Conservation (phyloP, 768 basidiomycete genomes). For the Megacollybia marginata region DNA sequence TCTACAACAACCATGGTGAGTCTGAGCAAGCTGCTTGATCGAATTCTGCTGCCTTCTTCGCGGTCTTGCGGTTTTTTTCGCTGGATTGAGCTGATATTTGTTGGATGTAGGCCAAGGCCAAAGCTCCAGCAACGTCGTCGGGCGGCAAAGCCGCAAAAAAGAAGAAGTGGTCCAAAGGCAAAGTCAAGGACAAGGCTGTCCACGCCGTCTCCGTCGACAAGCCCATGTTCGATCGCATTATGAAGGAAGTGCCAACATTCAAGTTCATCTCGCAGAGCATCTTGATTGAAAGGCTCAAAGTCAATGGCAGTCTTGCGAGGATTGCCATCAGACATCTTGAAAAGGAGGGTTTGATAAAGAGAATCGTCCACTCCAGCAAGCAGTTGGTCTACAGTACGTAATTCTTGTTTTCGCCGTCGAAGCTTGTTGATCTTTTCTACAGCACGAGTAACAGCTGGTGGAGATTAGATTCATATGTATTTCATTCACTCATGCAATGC, state of each 20-base stretch:
- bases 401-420: background rate
- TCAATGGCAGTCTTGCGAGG: conserved; percentile 93
- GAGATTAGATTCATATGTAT: background rate
- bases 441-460: background rate
- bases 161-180: conserved; percentile 99
- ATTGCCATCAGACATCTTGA: conserved; percentile 87
- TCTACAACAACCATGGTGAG: too few relatives aligned
- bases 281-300: conserved; percentile 96
- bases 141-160: conserved; percentile 93
- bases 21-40: too few relatives aligned
- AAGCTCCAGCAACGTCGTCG: conserved; percentile 65
- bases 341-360: conserved; percentile 92
- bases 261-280: conserved; percentile 96
- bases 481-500: too few relatives aligned
- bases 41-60: too few relatives aligned
- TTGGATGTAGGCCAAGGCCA: conserved; percentile 55
- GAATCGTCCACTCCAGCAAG: conserved; percentile 89
- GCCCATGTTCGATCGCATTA: conserved; percentile 83
- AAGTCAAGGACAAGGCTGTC: conserved; percentile 99
- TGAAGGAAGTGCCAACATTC: conserved; percentile 99
- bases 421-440: background rate
- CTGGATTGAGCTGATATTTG: too few relatives aligned
- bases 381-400: conserved; percentile 92
- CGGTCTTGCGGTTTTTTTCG: too few relatives aligned
- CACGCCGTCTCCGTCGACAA: conserved; percentile 96